Percentiles rank a stretch among this genome's conserved stretches.
Evolutionary conservation across 2,329 filamentous ascomycete genomes (phyloP).

Genomic region (Penicillium sp.): DNA sequence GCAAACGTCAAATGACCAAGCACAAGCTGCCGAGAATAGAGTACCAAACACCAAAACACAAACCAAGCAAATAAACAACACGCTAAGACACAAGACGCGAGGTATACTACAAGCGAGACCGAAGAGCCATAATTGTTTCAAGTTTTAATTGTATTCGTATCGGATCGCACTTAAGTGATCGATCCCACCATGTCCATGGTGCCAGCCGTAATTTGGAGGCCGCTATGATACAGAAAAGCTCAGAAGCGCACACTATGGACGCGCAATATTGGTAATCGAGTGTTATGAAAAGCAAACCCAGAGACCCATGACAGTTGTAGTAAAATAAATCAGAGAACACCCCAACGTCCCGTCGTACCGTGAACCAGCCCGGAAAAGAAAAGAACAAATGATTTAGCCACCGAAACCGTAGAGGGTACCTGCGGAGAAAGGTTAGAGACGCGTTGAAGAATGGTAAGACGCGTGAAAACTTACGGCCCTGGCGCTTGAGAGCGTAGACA

Average conservation of each 20-base stretch:
- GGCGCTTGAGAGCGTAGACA: slow-evolving; percentile 56
- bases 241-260: slow-evolving; percentile 34
- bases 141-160: slow-evolving; percentile 33
- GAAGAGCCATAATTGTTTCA: neutral
- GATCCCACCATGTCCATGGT: slow-evolving; percentile 28
- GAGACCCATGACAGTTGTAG: slow-evolving; percentile 35
- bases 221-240: slow-evolving; percentile 39
- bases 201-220: slow-evolving; percentile 32
- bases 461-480: slow-evolving; percentile 43
- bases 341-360: slow-evolving; percentile 40
- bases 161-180: slow-evolving; percentile 23
- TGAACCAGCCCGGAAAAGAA: slow-evolving; percentile 36
- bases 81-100: neutral
- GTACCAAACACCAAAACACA: too few relatives aligned
- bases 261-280: slow-evolving; percentile 32
- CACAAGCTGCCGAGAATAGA: too few relatives aligned
- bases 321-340: slow-evolving; percentile 36
- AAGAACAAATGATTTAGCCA: slow-evolving; percentile 53
- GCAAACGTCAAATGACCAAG: neutral
- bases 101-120: neutral
- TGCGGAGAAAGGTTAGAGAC: slow-evolving; percentile 20
- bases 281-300: slow-evolving; percentile 36
- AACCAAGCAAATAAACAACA: neutral
- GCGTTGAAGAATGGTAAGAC: neutral
- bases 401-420: slow-evolving; percentile 80